phyloP scores from a whole-genome alignment of 2,329 filamentous ascomycete species.

The Sporothrix inflata region DNA sequence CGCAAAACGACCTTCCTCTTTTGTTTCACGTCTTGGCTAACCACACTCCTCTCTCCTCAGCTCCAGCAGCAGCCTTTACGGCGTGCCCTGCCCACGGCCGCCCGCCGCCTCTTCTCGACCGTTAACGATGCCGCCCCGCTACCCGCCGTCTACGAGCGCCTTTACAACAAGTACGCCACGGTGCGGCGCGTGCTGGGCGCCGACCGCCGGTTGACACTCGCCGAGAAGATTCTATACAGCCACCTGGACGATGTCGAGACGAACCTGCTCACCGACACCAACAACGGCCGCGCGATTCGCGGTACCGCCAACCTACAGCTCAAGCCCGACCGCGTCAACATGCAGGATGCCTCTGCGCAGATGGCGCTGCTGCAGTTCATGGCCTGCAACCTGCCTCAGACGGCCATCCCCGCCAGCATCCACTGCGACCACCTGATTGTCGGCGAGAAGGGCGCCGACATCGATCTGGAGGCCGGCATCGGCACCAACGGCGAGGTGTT shows the following conservation, averaged over 20 bases:
- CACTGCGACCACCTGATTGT: conserved; percentile 99
- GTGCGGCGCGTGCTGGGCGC: conserved; percentile 73
- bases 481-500: conserved; percentile 95
- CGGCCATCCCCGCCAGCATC: conserved; percentile 93
- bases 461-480: conserved; percentile 83
- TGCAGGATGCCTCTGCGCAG: conserved; percentile 98
- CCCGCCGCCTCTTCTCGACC: conserved; percentile 45
- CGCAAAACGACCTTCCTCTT: conserved; percentile 26
- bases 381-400: conserved; percentile 86
- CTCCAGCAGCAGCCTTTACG: conserved; percentile 42
- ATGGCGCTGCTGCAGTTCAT: conserved; percentile 99
- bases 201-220: conserved; percentile 71
- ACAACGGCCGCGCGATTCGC: conserved; percentile 81
- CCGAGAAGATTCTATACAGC: conserved; percentile 98
- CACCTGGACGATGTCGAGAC: conserved; percentile 90
- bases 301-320: conserved; percentile 93
- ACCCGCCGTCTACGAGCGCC: conserved; percentile 78
- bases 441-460: conserved; percentile 84
- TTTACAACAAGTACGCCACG: conserved; percentile 74
- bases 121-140: conserved; percentile 45
- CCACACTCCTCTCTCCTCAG: conserved; percentile 36
- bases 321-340: conserved; percentile 95
- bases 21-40: background rate
- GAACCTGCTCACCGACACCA: conserved; percentile 78
- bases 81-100: conserved; percentile 38